Percentiles rank a stretch among this genome's conserved stretches.
These are phyloP conservation scores for Eucalyptus camaldulensis DNA, from an alignment of 345 rosid genomes.

Conservation along the genomic window DNA sequence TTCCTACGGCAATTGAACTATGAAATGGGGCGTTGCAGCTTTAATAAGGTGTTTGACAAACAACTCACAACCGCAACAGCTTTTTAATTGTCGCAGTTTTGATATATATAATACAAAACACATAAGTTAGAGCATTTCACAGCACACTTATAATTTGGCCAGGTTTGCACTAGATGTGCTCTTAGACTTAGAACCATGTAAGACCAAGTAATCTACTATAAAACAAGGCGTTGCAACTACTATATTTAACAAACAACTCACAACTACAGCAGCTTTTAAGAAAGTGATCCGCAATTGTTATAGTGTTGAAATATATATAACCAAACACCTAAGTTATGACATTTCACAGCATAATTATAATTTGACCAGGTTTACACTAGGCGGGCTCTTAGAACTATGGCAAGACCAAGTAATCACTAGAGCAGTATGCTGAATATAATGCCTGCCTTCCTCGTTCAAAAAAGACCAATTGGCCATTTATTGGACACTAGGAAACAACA, in stretches of 20 bases:
- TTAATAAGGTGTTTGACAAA: not conserved
- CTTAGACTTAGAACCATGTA: not conserved
- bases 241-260: not conserved
- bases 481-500: not conserved
- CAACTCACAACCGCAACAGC: not conserved
- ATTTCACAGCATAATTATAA: not conserved
- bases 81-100: not conserved
- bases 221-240: not conserved
- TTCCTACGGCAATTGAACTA: not conserved
- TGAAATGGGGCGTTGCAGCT: not conserved
- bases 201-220: not conserved
- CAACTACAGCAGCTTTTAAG: not conserved
- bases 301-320: not conserved
- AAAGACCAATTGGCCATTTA: not conserved
- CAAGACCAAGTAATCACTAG: not conserved
- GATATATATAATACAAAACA: not conserved
- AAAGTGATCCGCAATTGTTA: not conserved
- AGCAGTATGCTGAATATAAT: not conserved
- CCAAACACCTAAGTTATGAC: not conserved
- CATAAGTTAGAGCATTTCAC: not conserved
- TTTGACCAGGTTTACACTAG: not conserved
- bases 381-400: not conserved
- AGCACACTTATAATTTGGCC: not conserved
- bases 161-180: not conserved
- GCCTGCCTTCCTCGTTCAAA: not conserved